phyloP scores from a whole-genome alignment of 192 early-diverging fungal genomes.

The Chytriomyces confervae region DNA sequence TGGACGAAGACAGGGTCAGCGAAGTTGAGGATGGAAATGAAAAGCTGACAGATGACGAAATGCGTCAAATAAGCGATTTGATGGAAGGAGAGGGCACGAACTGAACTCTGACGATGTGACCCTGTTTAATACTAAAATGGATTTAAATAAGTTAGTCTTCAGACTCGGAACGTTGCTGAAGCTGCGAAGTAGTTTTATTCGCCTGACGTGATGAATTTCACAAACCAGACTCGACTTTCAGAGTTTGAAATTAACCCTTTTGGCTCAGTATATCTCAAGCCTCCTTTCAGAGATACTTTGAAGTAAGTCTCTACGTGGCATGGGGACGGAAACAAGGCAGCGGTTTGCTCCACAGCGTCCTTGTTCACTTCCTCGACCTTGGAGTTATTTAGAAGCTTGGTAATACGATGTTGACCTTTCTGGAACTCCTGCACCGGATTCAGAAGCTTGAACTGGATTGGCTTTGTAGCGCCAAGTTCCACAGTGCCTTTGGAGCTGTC shows the following conservation, averaged over 20 bases:
- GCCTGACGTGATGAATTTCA: slow-evolving; percentile 12
- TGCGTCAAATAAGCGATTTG: slow-evolving; percentile 15
- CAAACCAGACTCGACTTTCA: slow-evolving; percentile 23
- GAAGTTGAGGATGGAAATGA: slow-evolving; percentile 26
- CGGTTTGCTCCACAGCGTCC: slow-evolving; percentile 1
- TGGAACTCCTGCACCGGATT: slow-evolving; percentile 34
- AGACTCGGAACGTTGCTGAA: too few relatives aligned
- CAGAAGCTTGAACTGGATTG: slow-evolving; percentile 32
- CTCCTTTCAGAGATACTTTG: slow-evolving; percentile 51
- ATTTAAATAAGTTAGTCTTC: too few relatives aligned
- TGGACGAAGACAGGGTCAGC: slow-evolving; percentile 26
- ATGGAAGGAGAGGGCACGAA: too few relatives aligned
- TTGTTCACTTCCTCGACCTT: neutral
- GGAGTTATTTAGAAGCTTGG: neutral
- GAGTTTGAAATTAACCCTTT: slow-evolving; percentile 22
- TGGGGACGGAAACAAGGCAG: slow-evolving; percentile 32
- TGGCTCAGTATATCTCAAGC: slow-evolving; percentile 44
- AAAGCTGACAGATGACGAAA: slow-evolving; percentile 31
- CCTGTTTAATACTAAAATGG: too few relatives aligned
- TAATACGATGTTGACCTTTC: neutral
- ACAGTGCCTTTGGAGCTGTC: slow-evolving; percentile 47
- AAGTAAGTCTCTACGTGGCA: slow-evolving; percentile 47
- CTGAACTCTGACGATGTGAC: too few relatives aligned
- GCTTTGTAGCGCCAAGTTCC: slow-evolving; percentile 42
- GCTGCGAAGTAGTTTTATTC: too few relatives aligned